phyloP scores from a whole-genome alignment of 306 rosid genomes.

The Parietaria judaica region DNA sequence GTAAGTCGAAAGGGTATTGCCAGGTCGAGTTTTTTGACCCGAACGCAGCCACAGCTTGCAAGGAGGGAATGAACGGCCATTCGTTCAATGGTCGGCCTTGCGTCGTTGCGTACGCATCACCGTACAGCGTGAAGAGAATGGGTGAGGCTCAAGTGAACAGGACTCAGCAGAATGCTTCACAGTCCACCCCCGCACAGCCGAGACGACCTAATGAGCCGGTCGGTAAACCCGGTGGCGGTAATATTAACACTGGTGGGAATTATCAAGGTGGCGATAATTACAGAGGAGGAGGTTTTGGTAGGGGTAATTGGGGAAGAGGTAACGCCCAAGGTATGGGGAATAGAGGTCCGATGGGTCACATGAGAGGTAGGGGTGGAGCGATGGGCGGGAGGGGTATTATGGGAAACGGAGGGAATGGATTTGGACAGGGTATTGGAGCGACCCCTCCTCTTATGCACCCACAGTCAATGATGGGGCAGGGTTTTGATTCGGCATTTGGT shows the following conservation, averaged over 20 bases:
- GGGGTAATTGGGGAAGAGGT: slow-evolving; percentile 94
- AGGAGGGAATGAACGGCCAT: slow-evolving; percentile 89
- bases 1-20: slow-evolving; percentile 94
- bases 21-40: slow-evolving; percentile 89
- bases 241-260: slow-evolving; percentile 70
- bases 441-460: slow-evolving; percentile 79
- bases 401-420: slow-evolving; percentile 87
- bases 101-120: slow-evolving; percentile 79
- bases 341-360: slow-evolving; percentile 72
- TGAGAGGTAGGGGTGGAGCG: slow-evolving; percentile 79
- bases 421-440: slow-evolving; percentile 84
- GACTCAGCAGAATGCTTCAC: slow-evolving; percentile 57
- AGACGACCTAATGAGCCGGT: slow-evolving; percentile 66
- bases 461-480: slow-evolving; percentile 88
- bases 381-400: slow-evolving; percentile 86
- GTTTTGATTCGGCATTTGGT: slow-evolving; percentile 93
- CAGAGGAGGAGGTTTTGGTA: slow-evolving; percentile 57
- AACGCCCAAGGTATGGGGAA: slow-evolving; percentile 71
- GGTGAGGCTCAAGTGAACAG: slow-evolving; percentile 85
- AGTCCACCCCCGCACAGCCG: slow-evolving; percentile 33
- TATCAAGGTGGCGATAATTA: slow-evolving; percentile 86
- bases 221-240: slow-evolving; percentile 55
- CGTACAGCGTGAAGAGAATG: slow-evolving; percentile 83
- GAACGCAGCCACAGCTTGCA: slow-evolving; percentile 57
- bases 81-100: slow-evolving; percentile 81